phyloP scores from a whole-genome alignment of 495 filamentous ascomycete species.

The Penicillium roqueforti region DNA sequence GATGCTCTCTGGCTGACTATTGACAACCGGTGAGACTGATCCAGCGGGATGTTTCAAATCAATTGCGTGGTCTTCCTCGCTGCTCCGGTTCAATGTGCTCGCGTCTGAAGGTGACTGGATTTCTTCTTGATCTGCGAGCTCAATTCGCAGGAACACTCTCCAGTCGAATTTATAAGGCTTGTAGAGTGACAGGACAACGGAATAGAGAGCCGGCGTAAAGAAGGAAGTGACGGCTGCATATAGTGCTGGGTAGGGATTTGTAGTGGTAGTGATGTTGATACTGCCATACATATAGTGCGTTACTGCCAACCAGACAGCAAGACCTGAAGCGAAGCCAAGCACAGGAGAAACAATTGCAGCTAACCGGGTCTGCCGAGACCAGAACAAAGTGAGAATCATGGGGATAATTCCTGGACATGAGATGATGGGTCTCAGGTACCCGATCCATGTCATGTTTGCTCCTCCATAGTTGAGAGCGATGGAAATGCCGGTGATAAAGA shows the following conservation, averaged over 20 bases:
- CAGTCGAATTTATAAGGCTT: conserved; percentile 46
- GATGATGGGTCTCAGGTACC: conserved; percentile 35
- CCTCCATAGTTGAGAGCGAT: conserved; percentile 39
- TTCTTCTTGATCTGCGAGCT: conserved; percentile 26
- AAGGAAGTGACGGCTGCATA: conserved; percentile 35
- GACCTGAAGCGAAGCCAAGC: conserved; percentile 35
- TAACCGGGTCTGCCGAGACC: conserved; percentile 36
- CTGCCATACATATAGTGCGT: conserved; percentile 32
- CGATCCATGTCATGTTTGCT: conserved; percentile 42
- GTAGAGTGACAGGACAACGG: conserved; percentile 41
- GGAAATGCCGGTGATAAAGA: conserved; percentile 37
- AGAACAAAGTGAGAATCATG: conserved; percentile 33
- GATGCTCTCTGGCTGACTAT: neutral
- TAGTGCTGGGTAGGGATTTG: conserved; percentile 27
- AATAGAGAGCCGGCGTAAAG: conserved; percentile 37
- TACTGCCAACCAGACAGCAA: conserved; percentile 35
- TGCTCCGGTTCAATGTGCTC: conserved; percentile 12
- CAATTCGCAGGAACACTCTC: conserved; percentile 46
- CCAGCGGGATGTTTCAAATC: neutral
- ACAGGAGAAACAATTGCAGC: conserved; percentile 34
- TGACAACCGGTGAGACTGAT: neutral
- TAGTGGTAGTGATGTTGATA: conserved; percentile 32
- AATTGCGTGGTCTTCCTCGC: conserved; percentile 4
- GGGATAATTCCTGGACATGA: conserved; percentile 39
- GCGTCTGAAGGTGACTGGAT: conserved; percentile 15